Evolutionary conservation across 2,329 filamentous ascomycete species (phyloP).

Genomic region (Botrytis fragariae): DNA sequence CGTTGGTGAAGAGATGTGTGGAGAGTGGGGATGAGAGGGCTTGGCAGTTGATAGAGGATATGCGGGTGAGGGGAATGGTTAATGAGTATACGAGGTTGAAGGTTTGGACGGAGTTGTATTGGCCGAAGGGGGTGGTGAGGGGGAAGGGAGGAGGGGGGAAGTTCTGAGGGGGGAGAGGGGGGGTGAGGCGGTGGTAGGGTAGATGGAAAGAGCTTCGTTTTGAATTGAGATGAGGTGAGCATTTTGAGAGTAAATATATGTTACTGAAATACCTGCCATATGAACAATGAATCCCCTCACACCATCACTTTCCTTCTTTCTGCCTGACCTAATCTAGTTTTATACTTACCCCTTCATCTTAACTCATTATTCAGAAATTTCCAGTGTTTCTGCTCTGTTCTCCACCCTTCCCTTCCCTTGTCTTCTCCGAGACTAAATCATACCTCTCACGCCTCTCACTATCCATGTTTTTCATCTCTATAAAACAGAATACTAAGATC

Average conservation of each 20-base stretch:
- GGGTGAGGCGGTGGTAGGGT: too few species aligned
- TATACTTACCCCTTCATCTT: neutral
- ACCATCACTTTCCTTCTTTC: neutral
- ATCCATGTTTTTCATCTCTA: too few species aligned
- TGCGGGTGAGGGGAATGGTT: slow-evolving; percentile 25
- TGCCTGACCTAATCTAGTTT: accelerated
- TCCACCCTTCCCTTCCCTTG: too few species aligned
- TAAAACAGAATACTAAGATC: too few species aligned
- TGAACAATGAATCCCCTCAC: neutral
- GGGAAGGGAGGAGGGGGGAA: neutral
- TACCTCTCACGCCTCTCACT: too few species aligned
- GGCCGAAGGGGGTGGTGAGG: neutral
- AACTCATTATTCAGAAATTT: too few species aligned
- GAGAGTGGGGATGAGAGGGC: slow-evolving; percentile 27
- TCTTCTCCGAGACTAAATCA: too few species aligned
- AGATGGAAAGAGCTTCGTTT: neutral
- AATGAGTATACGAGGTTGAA: slow-evolving; percentile 6
- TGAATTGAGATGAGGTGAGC: neutral
- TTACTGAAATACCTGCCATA: neutral
- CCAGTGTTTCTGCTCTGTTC: too few species aligned
- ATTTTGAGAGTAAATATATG: neutral
- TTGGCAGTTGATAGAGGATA: slow-evolving; percentile 31
- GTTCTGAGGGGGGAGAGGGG: too few species aligned
- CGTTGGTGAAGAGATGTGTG: slow-evolving; percentile 30
- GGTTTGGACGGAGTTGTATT: slow-evolving; percentile 11